Evolutionary conservation across 179 eudicot species (phyloP), one percentile per base, ranked within the genome.

Genomic region (Gypsophila paniculata): DNA sequence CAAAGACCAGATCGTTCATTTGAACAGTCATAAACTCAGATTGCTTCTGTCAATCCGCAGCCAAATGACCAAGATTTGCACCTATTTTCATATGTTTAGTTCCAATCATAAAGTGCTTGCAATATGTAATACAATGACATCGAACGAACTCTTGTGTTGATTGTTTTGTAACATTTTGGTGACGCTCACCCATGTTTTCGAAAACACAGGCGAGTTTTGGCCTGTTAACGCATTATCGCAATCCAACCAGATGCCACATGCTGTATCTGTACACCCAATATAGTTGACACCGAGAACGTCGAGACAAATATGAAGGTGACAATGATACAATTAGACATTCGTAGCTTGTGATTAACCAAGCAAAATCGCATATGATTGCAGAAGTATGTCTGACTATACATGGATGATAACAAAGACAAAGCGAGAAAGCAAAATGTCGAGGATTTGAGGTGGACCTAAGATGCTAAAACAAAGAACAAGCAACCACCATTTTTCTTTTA

Each of bases 81-180:
- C 0, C 18, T 10, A 8, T 61, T 65, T 61, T 14, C 49, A 68
- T 13, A 74, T 60, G 42, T 58, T 61, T 54, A 39, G 63, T 42
- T 19, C 42, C 6, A 12, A 64, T 29, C 8, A 19, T 13, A 23
- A 36, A n/a, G 58, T 53, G 44, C 42, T 0, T 44, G 13, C 54
- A 2, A 15, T 62, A 68, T 25, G 38, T 51, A 36, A 11, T 61
- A 29, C 9, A 15, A 57, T 12, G 18, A 65, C 22, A 39, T 61
- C 29, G 29, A 61, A 25, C 10, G 25, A 12, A n/a, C 38, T 5
- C 26, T 9, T 49, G 12, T 61, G 34, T 61, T 19, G 23, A 7
- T 46, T 60, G 18, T 22, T 0, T 61, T 72, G 59, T 25, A 42
- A 61, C 17, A 61, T 4, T 17, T 48, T 25, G 9, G 63, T 8